Conservation (phyloP, 2,329 filamentous ascomycete species). For the Rugonectria rugulosa region DNA sequence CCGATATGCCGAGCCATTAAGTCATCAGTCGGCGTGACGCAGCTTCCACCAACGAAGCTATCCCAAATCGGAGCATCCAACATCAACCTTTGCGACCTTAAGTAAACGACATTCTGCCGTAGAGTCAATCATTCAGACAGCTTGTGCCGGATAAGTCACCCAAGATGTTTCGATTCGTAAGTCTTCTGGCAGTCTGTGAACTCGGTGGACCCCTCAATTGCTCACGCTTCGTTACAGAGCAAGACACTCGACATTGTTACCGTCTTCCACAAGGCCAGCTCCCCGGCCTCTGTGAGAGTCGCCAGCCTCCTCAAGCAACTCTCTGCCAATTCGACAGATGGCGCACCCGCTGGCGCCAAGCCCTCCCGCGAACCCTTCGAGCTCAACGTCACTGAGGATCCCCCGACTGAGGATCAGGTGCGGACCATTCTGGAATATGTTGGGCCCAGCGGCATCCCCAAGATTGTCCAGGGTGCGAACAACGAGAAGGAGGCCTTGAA, state of each 20-base stretch:
- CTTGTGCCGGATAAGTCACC: neutral
- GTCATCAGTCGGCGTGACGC: slow-evolving; percentile 35
- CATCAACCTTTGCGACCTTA: slow-evolving; percentile 28
- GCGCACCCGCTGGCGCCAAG: slow-evolving; percentile 68
- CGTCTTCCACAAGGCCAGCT: slow-evolving; percentile 88
- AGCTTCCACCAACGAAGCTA: slow-evolving; percentile 41
- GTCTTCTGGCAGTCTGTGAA: slow-evolving; percentile 27
- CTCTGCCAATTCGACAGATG: slow-evolving; percentile 71
- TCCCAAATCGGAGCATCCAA: slow-evolving; percentile 35
- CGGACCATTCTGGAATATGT: slow-evolving; percentile 86
- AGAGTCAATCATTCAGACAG: slow-evolving; percentile 9
- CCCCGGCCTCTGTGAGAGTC: slow-evolving; percentile 75
- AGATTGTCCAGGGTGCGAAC: slow-evolving; percentile 76
- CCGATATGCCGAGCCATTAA: slow-evolving; percentile 32
- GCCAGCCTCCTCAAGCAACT: slow-evolving; percentile 82
- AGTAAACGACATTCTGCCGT: slow-evolving; percentile 11
- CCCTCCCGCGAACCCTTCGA: slow-evolving; percentile 75
- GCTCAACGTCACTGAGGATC: slow-evolving; percentile 80
- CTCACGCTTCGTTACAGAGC: slow-evolving; percentile 57
- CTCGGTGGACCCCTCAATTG: neutral
- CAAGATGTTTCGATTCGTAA: slow-evolving; percentile 58
- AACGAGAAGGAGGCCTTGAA: slow-evolving; percentile 80
- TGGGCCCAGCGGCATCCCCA: slow-evolving; percentile 65
- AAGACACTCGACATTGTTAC: slow-evolving; percentile 91
- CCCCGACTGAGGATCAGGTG: slow-evolving; percentile 84